Evolutionary conservation across 2,329 filamentous ascomycete genomes (phyloP), one percentile per base, ranked within the genome.

Genomic region (Fusarium nodosum): DNA sequence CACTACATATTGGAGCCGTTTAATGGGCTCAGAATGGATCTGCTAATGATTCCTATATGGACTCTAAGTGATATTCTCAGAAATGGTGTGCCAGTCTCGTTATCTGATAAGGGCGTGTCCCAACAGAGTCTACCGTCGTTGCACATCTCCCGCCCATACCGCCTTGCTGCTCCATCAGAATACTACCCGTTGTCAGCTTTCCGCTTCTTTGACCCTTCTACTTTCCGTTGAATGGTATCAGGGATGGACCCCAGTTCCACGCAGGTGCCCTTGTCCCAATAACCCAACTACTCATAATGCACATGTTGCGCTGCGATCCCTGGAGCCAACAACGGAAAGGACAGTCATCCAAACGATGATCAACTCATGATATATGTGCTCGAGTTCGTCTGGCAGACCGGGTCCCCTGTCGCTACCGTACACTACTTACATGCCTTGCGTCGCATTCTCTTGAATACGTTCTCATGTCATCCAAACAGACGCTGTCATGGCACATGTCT

Each of bases 301-400:
- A 46, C 46, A 56, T 69, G 28, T 47, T 48, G 51, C 39, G 50
- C 31, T 51, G 44, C 46, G 51, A 54, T 44, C 44, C 41, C 61
- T 51, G 28, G 48, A 70, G 51, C 55, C 64, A 66, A 60, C 39
- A 42, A 60, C 54, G 61, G 66, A 45, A 26, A 51, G 66, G 30
- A 56, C 61, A 41, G 69, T 64, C 66, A 71, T 22, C 70, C 57
- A 62, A 68, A 74, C 67, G 69, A 72, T 72, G 54, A 73, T 75
- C 73, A 73, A 71, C 71, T 72, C 59, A 75, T 75, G 65, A 75
- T 74, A 64, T 34, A 31, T 60, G 22, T 31, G 34, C 6, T 20
- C 22, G 15, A 30, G 24, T 18, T 15, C 24, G 44, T 55, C 50
- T 68, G 60, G 46, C 69, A 60, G 62, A 62, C 60, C 60, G 57